A percentile compares a stretch with the other conserved stretches of the same genome.
phyloP scores from a whole-genome alignment of 345 rosid species.

The Hibiscus tridactylites region DNA sequence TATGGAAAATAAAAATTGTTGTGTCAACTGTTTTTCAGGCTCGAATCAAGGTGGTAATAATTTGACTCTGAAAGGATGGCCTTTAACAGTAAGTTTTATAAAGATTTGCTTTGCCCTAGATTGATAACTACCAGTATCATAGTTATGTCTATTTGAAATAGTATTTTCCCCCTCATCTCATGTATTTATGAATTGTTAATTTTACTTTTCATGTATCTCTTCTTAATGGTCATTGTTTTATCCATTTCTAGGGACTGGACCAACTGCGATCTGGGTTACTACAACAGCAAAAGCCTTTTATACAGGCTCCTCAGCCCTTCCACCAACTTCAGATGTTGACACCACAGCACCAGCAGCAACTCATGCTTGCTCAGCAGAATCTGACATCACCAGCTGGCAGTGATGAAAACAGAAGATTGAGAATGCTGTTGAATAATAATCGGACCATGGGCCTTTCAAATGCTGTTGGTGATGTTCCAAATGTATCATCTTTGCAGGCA shows the following conservation, averaged over 20 bases:
- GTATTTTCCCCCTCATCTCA: not conserved
- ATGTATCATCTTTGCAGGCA: slow-evolving; percentile 29
- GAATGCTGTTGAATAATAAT: slow-evolving; percentile 58
- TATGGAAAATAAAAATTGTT: not conserved
- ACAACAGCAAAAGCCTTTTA: slow-evolving; percentile 80
- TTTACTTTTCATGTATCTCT: not conserved
- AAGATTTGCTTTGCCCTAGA: not conserved
- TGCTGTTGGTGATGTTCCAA: slow-evolving; percentile 32
- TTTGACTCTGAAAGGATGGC: slow-evolving; percentile 94
- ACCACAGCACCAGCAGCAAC: slow-evolving; percentile 94
- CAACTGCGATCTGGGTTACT: slow-evolving; percentile 66
- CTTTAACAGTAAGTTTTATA: slow-evolving; percentile 60
- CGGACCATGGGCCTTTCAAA: slow-evolving; percentile 19
- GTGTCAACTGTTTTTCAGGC: slow-evolving; percentile 41
- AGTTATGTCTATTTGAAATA: not conserved
- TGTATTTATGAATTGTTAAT: not conserved
- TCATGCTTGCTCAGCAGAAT: slow-evolving; percentile 81
- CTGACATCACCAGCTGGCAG: slow-evolving; percentile 65
- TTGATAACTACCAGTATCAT: not conserved
- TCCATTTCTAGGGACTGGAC: slow-evolving; percentile 52
- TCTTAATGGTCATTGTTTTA: slow-evolving; percentile 6
- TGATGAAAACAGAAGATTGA: slow-evolving; percentile 73
- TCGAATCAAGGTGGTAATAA: slow-evolving; percentile 82
- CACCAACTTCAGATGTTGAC: slow-evolving; percentile 84
- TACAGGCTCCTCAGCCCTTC: slow-evolving; percentile 82